Base-by-base conservation (phyloP, 345 rosid species). In the Noccaea bulbosa region DNA sequence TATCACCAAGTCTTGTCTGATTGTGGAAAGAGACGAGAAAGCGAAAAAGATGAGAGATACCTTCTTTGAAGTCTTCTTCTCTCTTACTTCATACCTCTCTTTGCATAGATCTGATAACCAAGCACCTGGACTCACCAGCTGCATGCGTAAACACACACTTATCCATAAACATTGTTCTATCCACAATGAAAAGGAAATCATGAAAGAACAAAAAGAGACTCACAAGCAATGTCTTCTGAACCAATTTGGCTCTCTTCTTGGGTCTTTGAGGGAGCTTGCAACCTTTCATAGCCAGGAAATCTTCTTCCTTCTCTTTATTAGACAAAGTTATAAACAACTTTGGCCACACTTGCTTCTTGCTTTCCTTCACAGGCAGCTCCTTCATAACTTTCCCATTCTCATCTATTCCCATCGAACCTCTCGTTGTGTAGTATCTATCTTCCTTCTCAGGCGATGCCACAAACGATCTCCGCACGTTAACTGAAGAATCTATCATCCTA, bases 241-340 rank as follows among this genome's bases (percentile, higher is more conserved):
- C 88, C 79, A 87, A 71, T 72, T 93, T 90, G 46, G 97, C 93
- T 68, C 98, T 77, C 69, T 90, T 93, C 81, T 88, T 90, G 7
- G 98, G 98, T 80, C 97, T 80, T 61, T 93, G 98, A 70, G 98
- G 87, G 58, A 82, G 96, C 75, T 88, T 93, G 69, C 98, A 88
- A 17, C 97, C 98, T 82, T 93, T 93, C 95, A 93, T 87, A 35
- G 90, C 90, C 87, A 90, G 77, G 81, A 88, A 90, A 83, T 93
- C 96, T 77, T 90, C 96, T 80, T 93, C 98, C 77, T 90, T 93
- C 77, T 90, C 97, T 84, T 93, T 93, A 78, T 72, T 88, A 2
- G 98, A 93, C 79, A 93, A 71, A 53, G 93, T 46, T n/a, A 80
- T 74, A 65, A 84, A 86, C 69, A 93, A 76, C 71, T 75, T 90